A percentile compares a stretch with the other conserved stretches of the same genome.
These are phyloP conservation scores for Tanacetum coccineum DNA, from an alignment of 129 eudicot species.

Conservation along the genomic window DNA sequence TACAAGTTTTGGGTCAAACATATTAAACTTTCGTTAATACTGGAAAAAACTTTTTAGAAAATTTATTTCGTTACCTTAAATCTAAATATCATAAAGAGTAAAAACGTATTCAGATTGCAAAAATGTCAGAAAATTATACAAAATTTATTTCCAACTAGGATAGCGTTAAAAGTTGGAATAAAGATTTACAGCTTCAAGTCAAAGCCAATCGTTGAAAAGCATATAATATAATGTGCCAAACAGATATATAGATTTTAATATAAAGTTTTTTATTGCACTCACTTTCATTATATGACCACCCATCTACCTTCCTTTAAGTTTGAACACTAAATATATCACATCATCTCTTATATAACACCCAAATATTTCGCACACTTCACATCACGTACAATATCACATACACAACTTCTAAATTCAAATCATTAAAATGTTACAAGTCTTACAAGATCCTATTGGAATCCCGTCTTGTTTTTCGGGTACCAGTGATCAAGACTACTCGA, in stretches of 20 bases:
- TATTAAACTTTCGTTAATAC: too few species aligned
- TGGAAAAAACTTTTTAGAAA: too few species aligned
- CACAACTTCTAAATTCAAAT: neutral
- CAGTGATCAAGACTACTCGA: slow-evolving; percentile 32
- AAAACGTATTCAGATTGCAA: too few species aligned
- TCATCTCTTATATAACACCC: slow-evolving; percentile 21
- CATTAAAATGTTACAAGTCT: slow-evolving; percentile 51
- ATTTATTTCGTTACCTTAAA: too few species aligned
- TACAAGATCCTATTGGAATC: slow-evolving; percentile 68
- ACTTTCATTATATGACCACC: slow-evolving; percentile 32
- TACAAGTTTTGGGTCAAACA: too few species aligned
- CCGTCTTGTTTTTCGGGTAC: slow-evolving; percentile 70
- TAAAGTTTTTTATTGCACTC: slow-evolving; percentile 28
- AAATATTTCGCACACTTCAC: neutral
- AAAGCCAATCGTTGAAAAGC: slow-evolving; percentile 11
- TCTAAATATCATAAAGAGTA: too few species aligned
- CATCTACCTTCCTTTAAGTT: slow-evolving; percentile 24
- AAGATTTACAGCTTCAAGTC: slow-evolving; percentile 16
- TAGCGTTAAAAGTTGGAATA: slow-evolving; percentile 31
- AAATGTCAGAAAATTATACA: neutral
- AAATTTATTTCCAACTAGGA: neutral
- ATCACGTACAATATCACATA: too few species aligned
- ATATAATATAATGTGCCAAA: neutral
- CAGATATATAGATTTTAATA: neutral
- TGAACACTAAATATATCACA: slow-evolving; percentile 35